These are phyloP conservation scores for Quercus robur DNA, from an alignment of 306 rosid genomes.

Conservation along the genomic window DNA sequence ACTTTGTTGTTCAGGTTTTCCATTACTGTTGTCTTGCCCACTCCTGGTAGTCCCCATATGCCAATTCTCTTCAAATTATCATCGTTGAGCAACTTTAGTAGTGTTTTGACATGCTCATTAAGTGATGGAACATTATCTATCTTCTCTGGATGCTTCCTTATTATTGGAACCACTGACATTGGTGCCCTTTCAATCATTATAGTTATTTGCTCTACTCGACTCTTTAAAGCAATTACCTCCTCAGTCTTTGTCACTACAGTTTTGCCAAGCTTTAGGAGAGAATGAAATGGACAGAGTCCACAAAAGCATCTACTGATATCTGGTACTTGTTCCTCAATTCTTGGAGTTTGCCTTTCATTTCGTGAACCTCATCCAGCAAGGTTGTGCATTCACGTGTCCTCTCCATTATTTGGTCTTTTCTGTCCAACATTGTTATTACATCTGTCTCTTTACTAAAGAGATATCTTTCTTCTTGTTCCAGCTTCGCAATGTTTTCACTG, in stretches of 20 bases:
- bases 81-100: not conserved
- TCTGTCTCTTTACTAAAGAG: not conserved
- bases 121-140: not conserved
- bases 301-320: not conserved
- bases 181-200: not conserved
- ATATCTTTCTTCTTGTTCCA: not conserved
- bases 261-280: not conserved
- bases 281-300: not conserved
- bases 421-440: not conserved
- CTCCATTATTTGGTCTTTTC: not conserved
- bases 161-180: not conserved
- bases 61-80: not conserved
- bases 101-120: not conserved
- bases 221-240: not conserved
- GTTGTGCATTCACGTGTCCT: not conserved
- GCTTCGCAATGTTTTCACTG: not conserved
- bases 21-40: not conserved
- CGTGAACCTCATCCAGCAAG: not conserved
- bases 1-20: not conserved
- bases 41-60: conserved; percentile 2
- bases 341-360: not conserved
- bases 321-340: not conserved
- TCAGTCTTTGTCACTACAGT: not conserved
- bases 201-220: not conserved
- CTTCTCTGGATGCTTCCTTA: not conserved